Evolutionary conservation across 441 rosid genomes (phyloP).

Genomic region (Erodium moschatum): DNA sequence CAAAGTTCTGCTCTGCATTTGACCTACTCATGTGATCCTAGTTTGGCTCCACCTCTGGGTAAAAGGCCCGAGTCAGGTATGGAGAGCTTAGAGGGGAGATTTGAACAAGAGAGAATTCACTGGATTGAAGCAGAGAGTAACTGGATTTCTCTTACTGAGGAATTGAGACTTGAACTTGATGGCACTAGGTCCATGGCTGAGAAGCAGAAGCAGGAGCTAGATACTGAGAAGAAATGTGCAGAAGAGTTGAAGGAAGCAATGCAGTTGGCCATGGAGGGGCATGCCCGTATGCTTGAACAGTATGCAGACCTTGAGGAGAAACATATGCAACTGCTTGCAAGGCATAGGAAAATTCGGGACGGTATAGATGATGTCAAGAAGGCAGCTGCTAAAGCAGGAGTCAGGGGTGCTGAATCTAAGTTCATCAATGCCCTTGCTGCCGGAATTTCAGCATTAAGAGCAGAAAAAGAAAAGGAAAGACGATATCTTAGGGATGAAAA

Average conservation of each 20-base stretch:
- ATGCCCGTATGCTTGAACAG: conserved; percentile 93
- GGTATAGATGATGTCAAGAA: conserved; percentile 90
- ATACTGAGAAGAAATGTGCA: conserved; percentile 68
- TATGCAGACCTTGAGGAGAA: conserved; percentile 93
- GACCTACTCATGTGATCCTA: conserved; percentile 51
- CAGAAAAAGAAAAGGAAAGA: conserved; percentile 76
- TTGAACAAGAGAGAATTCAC: conserved; percentile 50
- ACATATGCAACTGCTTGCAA: conserved; percentile 78
- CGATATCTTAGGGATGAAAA: conserved; percentile 78
- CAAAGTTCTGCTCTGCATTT: conserved; percentile 43
- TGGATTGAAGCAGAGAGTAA: conserved; percentile 88
- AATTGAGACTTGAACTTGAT: conserved; percentile 70
- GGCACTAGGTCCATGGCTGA: conserved; percentile 40
- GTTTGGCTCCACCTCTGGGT: conserved; percentile 31
- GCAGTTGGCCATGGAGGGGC: conserved; percentile 92
- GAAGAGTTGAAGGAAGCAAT: conserved; percentile 85
- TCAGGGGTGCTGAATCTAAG: conserved; percentile 82
- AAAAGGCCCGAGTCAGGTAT: conserved; percentile 51
- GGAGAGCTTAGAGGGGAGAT: conserved; percentile 46
- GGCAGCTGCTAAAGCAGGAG: conserved; percentile 88
- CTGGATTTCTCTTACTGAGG: conserved; percentile 88
- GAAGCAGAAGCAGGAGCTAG: conserved; percentile 62
- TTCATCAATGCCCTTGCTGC: conserved; percentile 90
- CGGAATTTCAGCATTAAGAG: conserved; percentile 77
- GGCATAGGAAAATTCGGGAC: conserved; percentile 82